Percentiles rank a stretch among this genome's conserved stretches.
Conservation (phyloP, 1,139 yeast species). For the Debaryomyces fabryi region DNA sequence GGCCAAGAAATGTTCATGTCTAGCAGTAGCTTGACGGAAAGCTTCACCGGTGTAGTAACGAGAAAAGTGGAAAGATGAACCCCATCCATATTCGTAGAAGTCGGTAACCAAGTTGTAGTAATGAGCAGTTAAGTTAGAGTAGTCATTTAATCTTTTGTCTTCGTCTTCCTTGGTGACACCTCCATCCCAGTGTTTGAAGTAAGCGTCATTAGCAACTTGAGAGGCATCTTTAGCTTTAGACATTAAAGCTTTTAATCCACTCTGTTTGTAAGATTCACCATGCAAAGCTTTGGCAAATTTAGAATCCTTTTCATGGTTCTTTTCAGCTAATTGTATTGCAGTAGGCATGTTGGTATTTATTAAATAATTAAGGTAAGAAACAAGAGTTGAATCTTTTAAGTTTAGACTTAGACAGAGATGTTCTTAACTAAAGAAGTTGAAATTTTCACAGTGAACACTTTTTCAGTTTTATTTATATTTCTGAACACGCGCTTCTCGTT, state of each 20-base stretch:
- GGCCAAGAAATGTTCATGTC: constrained; percentile 97
- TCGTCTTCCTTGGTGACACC: constrained; percentile 80
- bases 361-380: not conserved
- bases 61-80: constrained; percentile 97
- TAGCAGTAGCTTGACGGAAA: constrained; percentile 90
- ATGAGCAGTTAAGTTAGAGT: constrained; percentile 89
- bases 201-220: constrained; percentile 81
- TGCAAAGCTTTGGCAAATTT: constrained; percentile 85
- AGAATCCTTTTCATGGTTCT: constrained; percentile 52
- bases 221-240: constrained; percentile 79
- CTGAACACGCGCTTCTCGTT: constrained; percentile 1
- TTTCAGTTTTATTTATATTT: constrained; percentile 6
- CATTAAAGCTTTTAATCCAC: constrained; percentile 78
- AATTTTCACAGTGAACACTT: not conserved
- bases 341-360: constrained; percentile 13
- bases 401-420: not conserved
- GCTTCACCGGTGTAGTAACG: constrained; percentile 93
- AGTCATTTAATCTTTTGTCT: constrained; percentile 75
- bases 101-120: constrained; percentile 97
- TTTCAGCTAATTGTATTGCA: constrained; percentile 27
- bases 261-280: constrained; percentile 67
- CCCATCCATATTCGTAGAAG: constrained; percentile 99
- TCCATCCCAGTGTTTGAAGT: constrained; percentile 96
- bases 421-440: not conserved
- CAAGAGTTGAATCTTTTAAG: not conserved